These are phyloP conservation scores for Kluyveromyces siamensis DNA, from an alignment of 805 yeast species.

Conservation along the genomic window DNA sequence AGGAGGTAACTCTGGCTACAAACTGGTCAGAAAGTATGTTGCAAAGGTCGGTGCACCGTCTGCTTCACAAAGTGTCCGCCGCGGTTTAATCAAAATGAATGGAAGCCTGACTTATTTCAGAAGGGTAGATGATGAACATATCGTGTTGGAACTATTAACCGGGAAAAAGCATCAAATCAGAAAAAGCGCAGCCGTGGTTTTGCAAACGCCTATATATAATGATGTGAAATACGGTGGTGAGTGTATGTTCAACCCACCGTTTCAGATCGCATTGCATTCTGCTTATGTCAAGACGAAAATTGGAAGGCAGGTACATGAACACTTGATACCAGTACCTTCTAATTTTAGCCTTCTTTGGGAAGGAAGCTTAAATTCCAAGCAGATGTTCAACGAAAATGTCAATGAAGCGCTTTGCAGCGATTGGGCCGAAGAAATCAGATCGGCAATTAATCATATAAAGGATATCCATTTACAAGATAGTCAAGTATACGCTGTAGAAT, in stretches of 20 bases:
- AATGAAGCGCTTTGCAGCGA: conserved; percentile 11
- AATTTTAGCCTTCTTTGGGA: conserved; percentile 20
- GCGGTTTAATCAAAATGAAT: conserved; percentile 7
- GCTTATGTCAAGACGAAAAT: conserved; percentile 25
- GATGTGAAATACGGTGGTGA: conserved; percentile 23
- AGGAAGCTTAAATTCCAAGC: conserved; percentile 17
- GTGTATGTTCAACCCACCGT: conserved; percentile 3
- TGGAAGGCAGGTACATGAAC: conserved; percentile 23
- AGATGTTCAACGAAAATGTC: conserved; percentile 18
- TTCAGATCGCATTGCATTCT: conserved; percentile 33
- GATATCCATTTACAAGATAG: conserved; percentile 29
- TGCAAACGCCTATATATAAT: conserved; percentile 24
- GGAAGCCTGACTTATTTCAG: conserved; percentile 15
- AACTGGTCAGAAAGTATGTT: conserved; percentile 29
- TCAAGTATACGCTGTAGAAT: conserved; percentile 36
- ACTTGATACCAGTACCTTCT: conserved; percentile 19
- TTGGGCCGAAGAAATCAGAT: conserved; percentile 11
- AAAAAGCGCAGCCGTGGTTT: conserved; percentile 17
- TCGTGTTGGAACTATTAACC: conserved; percentile 28
- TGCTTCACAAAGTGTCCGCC: neutral
- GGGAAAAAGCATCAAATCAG: conserved; percentile 37
- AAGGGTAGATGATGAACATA: conserved; percentile 13
- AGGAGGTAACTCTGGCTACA: conserved; percentile 32
- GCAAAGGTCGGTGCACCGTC: conserved; percentile 15
- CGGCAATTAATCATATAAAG: conserved; percentile 9